Evolutionary conservation across 2,329 filamentous ascomycete species (phyloP).

Genomic region (Achaetomium macrosporum): DNA sequence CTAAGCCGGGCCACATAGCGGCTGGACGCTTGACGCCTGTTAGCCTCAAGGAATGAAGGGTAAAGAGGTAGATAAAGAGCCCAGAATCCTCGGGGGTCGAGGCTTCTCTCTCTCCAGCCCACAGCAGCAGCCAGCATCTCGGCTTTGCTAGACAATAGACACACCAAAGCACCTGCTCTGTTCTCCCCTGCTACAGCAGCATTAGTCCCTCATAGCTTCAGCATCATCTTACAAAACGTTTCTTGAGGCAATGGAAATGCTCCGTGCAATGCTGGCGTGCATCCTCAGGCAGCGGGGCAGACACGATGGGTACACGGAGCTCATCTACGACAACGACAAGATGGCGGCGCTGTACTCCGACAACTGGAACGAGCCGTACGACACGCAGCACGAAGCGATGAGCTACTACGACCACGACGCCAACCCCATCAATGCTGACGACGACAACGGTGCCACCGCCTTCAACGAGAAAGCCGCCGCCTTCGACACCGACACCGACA

Average conservation of each 20-base stretch:
- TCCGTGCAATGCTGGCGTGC: conserved; percentile 15
- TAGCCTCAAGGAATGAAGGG: not conserved
- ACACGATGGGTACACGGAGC: conserved; percentile 11
- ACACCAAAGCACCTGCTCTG: not conserved
- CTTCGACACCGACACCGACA: not conserved
- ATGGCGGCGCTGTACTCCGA: conserved; percentile 10
- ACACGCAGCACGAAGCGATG: conserved; percentile 6
- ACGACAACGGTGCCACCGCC: not conserved
- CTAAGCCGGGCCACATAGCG: not conserved
- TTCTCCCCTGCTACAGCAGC: not conserved
- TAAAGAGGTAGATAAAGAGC: not conserved
- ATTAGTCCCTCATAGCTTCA: not conserved
- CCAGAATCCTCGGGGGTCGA: not conserved
- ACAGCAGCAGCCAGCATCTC: conserved; percentile 11
- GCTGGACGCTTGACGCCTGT: not conserved
- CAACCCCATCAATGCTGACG: not conserved
- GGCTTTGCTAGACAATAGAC: conserved; percentile 9
- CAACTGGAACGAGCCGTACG: conserved; percentile 6
- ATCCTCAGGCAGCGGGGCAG: conserved; percentile 6
- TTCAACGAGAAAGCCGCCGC: not conserved
- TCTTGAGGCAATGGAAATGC: conserved; percentile 12
- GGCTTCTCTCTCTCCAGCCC: not conserved
- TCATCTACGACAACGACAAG: conserved; percentile 18
- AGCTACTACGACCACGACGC: not conserved
- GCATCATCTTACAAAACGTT: too few relatives aligned